Evolutionary conservation across 257 asterid genomes (phyloP).

Genomic region (Rehmannia glutinosa): DNA sequence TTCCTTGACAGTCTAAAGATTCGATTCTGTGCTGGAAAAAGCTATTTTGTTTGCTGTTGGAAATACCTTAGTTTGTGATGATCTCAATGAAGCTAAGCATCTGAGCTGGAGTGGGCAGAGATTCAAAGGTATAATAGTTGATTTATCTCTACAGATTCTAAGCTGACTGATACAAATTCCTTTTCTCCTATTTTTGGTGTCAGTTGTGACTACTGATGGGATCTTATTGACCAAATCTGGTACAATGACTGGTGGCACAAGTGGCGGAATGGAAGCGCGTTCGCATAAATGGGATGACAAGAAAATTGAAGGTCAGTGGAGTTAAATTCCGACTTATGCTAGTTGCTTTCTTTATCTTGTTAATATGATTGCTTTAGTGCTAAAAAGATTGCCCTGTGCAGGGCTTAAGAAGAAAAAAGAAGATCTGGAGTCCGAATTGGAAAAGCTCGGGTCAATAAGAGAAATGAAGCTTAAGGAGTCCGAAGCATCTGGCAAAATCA

Average conservation of each 20-base stretch:
- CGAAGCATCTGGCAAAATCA: conserved; percentile 85
- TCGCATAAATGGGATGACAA: conserved; percentile 99
- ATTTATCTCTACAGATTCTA: conserved; percentile 17
- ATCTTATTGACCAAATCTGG: conserved; percentile 92
- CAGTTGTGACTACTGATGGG: conserved; percentile 97
- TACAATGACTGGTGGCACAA: conserved; percentile 99
- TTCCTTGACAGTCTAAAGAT: conserved; percentile 60
- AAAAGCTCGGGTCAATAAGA: conserved; percentile 90
- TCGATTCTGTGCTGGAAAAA: conserved; percentile 73
- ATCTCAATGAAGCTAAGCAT: conserved; percentile 85
- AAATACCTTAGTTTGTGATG: conserved; percentile 94
- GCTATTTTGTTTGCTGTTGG: conserved; percentile 96
- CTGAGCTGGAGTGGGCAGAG: conserved; percentile 96
- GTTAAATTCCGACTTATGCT: conserved; percentile 12
- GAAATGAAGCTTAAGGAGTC: conserved; percentile 97
- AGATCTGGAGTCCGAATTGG: conserved; percentile 68
- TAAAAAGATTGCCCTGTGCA: conserved; percentile 23
- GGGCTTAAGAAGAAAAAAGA: conserved; percentile 86
- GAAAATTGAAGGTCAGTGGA: conserved; percentile 63
- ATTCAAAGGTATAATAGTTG: conserved; percentile 61
- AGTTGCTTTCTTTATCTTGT: not conserved
- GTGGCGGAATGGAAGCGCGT: conserved; percentile 99
- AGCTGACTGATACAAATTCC: conserved; percentile 10
- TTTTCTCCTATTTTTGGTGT: conserved; percentile 12
- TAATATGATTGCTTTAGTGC: conserved; percentile 16